These are phyloP conservation scores for Penicillium angulare DNA, from an alignment of 495 filamentous ascomycete genomes.

Conservation along the genomic window DNA sequence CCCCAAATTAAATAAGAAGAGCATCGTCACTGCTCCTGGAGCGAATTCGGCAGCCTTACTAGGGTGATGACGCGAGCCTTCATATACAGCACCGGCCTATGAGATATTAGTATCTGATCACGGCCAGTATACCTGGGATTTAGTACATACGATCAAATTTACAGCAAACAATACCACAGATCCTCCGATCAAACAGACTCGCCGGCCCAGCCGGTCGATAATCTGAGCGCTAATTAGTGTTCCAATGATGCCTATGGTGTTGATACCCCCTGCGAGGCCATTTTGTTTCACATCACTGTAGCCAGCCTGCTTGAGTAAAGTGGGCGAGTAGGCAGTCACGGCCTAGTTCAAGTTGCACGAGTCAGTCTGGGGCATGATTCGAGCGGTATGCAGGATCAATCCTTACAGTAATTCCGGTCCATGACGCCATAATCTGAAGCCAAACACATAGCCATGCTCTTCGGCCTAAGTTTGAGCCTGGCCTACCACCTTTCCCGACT, in stretches of 20 bases:
- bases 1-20: slow-evolving; percentile 54
- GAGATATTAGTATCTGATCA: slow-evolving; percentile 1
- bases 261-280: slow-evolving; percentile 52
- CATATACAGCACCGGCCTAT: slow-evolving; percentile 40
- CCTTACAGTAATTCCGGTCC: slow-evolving; percentile 50
- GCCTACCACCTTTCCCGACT: slow-evolving; percentile 29
- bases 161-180: slow-evolving; percentile 30
- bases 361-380: neutral
- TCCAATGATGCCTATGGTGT: slow-evolving; percentile 53
- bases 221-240: slow-evolving; percentile 56
- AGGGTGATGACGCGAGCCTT: slow-evolving; percentile 32
- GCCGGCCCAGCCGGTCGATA: slow-evolving; percentile 48
- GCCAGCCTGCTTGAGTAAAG: slow-evolving; percentile 41
- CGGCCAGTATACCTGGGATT: neutral
- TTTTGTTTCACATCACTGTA: slow-evolving; percentile 45
- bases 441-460: slow-evolving; percentile 50
- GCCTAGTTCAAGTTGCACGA: slow-evolving; percentile 22
- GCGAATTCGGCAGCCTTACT: slow-evolving; percentile 34
- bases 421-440: slow-evolving; percentile 55
- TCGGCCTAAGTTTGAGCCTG: slow-evolving; percentile 34
- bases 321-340: slow-evolving; percentile 42
- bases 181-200: slow-evolving; percentile 44
- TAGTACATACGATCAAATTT: slow-evolving; percentile 29
- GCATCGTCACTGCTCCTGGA: slow-evolving; percentile 49
- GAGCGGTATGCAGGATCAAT: slow-evolving; percentile 19